Conservation (phyloP, 441 rosid species). For the Brassica hybrid region DNA sequence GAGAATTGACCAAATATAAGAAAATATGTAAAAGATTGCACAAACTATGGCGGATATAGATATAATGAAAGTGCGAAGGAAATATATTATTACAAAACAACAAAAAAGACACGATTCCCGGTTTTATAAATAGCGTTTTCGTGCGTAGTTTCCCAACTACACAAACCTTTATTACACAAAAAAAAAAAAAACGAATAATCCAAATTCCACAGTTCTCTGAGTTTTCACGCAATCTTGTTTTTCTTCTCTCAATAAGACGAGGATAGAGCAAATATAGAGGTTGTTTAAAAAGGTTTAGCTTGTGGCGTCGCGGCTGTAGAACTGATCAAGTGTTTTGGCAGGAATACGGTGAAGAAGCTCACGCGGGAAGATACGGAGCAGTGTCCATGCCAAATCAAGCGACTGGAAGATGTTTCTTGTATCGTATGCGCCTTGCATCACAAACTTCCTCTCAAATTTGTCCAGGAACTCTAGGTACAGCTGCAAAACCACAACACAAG, state of each 20-base stretch:
- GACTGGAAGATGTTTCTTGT: conserved; percentile 98
- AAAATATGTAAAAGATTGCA: not conserved
- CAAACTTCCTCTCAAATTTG: conserved; percentile 98
- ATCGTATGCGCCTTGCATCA: conserved; percentile 95
- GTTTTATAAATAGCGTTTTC: conserved; percentile 24
- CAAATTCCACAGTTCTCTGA: conserved; percentile 25
- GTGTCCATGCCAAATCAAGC: conserved; percentile 96
- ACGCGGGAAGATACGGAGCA: conserved; percentile 98
- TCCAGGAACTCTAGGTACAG: conserved; percentile 95
- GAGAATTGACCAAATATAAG: conserved; percentile 7
- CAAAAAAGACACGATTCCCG: conserved; percentile 25
- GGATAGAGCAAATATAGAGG: conserved; percentile 19
- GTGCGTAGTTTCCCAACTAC: conserved; percentile 18
- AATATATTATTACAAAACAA: conserved; percentile 26
- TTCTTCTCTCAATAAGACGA: conserved; percentile 27
- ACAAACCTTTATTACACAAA: conserved; percentile 38
- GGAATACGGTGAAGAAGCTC: conserved; percentile 99
- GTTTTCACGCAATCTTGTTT: conserved; percentile 22
- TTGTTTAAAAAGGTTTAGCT: conserved; percentile 20
- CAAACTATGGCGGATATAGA: not conserved
- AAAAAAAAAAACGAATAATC: conserved; percentile 13
- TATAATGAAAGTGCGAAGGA: not conserved
- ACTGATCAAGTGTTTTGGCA: conserved; percentile 90
- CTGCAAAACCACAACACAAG: conserved; percentile 52
- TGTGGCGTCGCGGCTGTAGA: conserved; percentile 82